Percentiles rank a stretch among this genome's conserved stretches.
phyloP scores from a whole-genome alignment of 495 filamentous ascomycete genomes.

The Terfezia claveryi region DNA sequence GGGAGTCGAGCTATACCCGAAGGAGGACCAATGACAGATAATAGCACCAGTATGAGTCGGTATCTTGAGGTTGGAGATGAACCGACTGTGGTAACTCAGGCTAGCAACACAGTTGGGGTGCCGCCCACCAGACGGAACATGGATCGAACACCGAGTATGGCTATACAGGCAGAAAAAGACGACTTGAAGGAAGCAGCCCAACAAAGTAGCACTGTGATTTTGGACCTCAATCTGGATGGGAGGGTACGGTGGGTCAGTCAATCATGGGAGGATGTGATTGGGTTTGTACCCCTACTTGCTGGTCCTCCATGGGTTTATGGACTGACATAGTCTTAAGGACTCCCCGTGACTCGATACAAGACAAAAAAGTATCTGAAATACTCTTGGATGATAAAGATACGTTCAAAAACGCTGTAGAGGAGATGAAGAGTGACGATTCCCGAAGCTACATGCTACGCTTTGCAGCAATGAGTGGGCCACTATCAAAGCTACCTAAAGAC shows the following conservation, averaged over 20 bases:
- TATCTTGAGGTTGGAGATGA: not conserved
- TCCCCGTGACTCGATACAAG: constrained; percentile 44
- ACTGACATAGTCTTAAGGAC: constrained; percentile 22
- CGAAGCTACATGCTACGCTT: constrained; percentile 83
- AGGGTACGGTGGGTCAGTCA: constrained; percentile 86
- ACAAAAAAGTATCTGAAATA: constrained; percentile 57
- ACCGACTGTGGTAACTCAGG: not conserved
- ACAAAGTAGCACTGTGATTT: constrained; percentile 83
- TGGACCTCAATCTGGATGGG: constrained; percentile 76
- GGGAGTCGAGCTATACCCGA: too few relatives aligned
- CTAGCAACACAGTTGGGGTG: not conserved
- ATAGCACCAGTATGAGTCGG: not conserved
- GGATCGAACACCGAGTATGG: not conserved
- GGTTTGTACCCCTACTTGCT: constrained; percentile 19
- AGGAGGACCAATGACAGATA: not conserved
- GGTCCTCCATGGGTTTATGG: constrained; percentile 49
- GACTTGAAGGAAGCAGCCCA: constrained; percentile 89
- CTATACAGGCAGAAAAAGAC: constrained; percentile 42
- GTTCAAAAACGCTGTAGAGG: constrained; percentile 63
- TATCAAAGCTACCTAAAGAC: constrained; percentile 34
- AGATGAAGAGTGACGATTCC: constrained; percentile 80
- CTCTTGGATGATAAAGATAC: constrained; percentile 48
- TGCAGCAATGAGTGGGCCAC: constrained; percentile 47
- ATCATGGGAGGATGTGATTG: constrained; percentile 88
- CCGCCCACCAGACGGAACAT: not conserved